Base-by-base conservation (phyloP, 2,329 filamentous ascomycete species). In the Trichoderma citrinoviride region DNA sequence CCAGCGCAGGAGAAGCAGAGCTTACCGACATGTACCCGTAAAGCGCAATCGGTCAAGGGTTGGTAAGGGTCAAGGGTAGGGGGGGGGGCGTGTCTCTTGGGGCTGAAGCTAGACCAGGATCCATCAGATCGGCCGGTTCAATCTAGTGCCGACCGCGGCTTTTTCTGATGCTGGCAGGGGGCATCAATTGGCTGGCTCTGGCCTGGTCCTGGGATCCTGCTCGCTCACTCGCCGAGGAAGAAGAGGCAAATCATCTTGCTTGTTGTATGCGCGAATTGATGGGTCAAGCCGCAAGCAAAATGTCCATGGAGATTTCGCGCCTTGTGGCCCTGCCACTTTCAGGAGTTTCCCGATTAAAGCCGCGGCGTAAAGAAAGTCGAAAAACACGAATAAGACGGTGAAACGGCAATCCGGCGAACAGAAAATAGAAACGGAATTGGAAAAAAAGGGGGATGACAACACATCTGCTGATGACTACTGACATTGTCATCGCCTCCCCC, bases 71-170 rank as follows among this genome's bases (percentile, higher is more conserved):
- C 33, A 37, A 4, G 10, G 33, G 12, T n/a, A 19, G 46, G 46
- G 46, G 4, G 25, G 58, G 58, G 58, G 57, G 58, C 23, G 58
- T 62, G 58, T 62, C 49, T 54, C 58, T 54, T 52, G n/a, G 46
- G 33, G 33, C 56, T 43, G 19, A 23, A 37, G 46, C 57, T 61
- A 61, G 23, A 37, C 33, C 57, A 61, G 37, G 57, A 47, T 29
- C 47, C 19, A 50, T 62, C 58, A 62, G 58, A 62, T 62, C 58
- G 58, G 58, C 58, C 58, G 49, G 58, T 62, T 62, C 58, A 62
- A 46, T 62, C 58, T 62, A 62, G 58, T 62, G 33, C 58, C 58
- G 58, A 62, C 58, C 49, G 58, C 58, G 58, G 58, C 49, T 62
- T 62, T 62, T 60, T 62, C 53, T 61, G 33, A 37, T 62, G 58